Percentiles rank a stretch among this genome's conserved stretches.
Evolutionary conservation across 257 asterid genomes (phyloP).

Genomic region (Solanum pinnatisectum): DNA sequence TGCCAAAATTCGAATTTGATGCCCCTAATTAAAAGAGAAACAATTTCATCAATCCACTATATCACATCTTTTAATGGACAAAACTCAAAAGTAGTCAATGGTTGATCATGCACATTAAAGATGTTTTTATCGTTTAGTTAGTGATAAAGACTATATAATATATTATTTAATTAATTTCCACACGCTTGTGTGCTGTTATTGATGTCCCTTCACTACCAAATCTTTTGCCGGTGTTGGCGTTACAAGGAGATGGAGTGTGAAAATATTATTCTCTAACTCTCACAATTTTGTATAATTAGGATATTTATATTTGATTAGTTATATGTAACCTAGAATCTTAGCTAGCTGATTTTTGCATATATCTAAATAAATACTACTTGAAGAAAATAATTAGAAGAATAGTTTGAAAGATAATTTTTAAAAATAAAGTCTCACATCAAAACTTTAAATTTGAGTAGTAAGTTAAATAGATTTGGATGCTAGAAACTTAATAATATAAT

Average conservation of each 20-base stretch:
- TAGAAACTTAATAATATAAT: neutral
- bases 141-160: neutral
- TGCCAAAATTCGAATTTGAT: too few relatives aligned
- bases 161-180: neutral
- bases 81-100: neutral
- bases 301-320: neutral
- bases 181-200: neutral
- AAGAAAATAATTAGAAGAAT: neutral
- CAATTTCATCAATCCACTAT: too few relatives aligned
- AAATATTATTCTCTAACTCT: neutral
- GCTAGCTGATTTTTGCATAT: neutral
- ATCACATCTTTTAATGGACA: too few relatives aligned
- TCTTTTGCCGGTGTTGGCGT: neutral
- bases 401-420: neutral
- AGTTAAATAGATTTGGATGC: neutral
- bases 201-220: neutral
- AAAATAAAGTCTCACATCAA: neutral
- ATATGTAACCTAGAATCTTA: neutral
- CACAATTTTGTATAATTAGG: neutral
- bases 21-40: rapidly evolving
- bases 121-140: neutral
- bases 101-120: neutral
- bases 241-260: neutral
- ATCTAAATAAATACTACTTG: neutral
- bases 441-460: neutral